Conservation (phyloP, 1,284 basidiomycete species). For the Irpex lacteus region DNA sequence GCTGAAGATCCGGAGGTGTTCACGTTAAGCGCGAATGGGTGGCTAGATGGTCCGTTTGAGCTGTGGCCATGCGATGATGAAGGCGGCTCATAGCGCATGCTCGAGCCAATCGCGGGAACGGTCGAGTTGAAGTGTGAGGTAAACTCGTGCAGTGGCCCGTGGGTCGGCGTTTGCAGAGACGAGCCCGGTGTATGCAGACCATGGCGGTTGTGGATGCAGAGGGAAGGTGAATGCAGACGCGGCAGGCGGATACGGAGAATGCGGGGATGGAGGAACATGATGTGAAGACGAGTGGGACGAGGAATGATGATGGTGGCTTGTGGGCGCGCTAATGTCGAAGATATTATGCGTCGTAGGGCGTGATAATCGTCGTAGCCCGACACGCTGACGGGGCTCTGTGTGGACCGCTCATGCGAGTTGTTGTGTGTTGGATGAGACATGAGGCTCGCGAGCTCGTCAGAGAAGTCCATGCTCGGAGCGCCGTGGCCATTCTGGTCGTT, state of each 20-base stretch:
- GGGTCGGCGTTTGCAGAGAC: slow-evolving; percentile 10
- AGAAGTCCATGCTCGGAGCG: slow-evolving; percentile 47
- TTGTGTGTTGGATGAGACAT: slow-evolving; percentile 41
- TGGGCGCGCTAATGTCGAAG: slow-evolving; percentile 62
- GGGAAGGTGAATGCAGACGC: slow-evolving; percentile 17
- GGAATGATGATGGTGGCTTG: slow-evolving; percentile 26
- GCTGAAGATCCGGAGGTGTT: slow-evolving; percentile 8
- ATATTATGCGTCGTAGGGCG: slow-evolving; percentile 59
- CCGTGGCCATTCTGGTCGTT: slow-evolving; percentile 14
- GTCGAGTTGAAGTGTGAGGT: slow-evolving; percentile 52
- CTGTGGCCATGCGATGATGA: slow-evolving; percentile 34
- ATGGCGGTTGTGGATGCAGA: slow-evolving; percentile 13
- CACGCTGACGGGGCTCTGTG: slow-evolving; percentile 31
- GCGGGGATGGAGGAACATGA: slow-evolving; percentile 16
- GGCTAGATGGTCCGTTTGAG: slow-evolving; percentile 18
- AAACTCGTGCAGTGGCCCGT: slow-evolving; percentile 25
- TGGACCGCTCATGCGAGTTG: slow-evolving; percentile 40
- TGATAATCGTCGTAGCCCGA: slow-evolving; percentile 32
- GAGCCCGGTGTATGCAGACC: slow-evolving; percentile 9
- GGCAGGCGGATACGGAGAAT: slow-evolving; percentile 12
- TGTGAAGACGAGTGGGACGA: background rate
- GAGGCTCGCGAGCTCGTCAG: slow-evolving; percentile 61
- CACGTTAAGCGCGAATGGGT: slow-evolving; percentile 25
- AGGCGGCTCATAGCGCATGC: slow-evolving; percentile 49
- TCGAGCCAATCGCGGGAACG: slow-evolving; percentile 56